phyloP scores from a whole-genome alignment of 148 eudicot genomes.

The Chenopodium suecicum region DNA sequence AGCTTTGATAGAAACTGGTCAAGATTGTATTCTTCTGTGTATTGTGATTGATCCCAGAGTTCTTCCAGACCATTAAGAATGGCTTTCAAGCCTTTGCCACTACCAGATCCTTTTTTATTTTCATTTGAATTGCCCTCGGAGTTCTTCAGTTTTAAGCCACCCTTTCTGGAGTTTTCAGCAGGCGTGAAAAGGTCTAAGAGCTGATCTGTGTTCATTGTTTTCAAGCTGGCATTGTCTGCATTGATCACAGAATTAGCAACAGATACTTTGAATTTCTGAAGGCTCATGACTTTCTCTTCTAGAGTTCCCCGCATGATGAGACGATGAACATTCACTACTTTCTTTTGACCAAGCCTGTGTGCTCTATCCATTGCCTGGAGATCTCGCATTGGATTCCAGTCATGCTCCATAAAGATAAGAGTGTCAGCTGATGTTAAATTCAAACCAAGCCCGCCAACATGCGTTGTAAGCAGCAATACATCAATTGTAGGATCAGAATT shows the following conservation, averaged over 20 bases:
- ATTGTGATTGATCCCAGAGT: conserved; percentile 99
- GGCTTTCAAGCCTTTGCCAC: conserved; percentile 85
- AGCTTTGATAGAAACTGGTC: conserved; percentile 81
- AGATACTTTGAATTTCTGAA: conserved; percentile 90
- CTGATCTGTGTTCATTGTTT: conserved; percentile 98
- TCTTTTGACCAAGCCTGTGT: conserved; percentile 94
- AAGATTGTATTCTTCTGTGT: conserved; percentile 92
- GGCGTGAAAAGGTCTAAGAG: conserved; percentile 92
- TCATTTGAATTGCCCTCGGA: conserved; percentile 46
- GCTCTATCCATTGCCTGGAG: conserved; percentile 99
- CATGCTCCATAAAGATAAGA: conserved; percentile 98
- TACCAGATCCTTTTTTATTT: conserved; percentile 47
- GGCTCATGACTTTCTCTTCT: conserved; percentile 99
- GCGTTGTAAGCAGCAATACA: conserved; percentile 89
- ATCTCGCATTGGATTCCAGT: conserved; percentile 99
- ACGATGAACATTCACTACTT: conserved; percentile 94
- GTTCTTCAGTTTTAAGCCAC: conserved; percentile 41
- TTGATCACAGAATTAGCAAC: conserved; percentile 95
- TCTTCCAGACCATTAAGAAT: conserved; percentile 91
- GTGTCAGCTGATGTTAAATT: conserved; percentile 99
- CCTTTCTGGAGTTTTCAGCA: conserved; percentile 73
- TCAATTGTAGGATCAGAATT: conserved; percentile 99
- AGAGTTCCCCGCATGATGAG: conserved; percentile 98
- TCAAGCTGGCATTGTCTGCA: conserved; percentile 92
- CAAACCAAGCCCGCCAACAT: conserved; percentile 84